Evolutionary conservation across 768 basidiomycete species (phyloP), one percentile per base, ranked within the genome.

Genomic region (Rhizopogon sp.): DNA sequence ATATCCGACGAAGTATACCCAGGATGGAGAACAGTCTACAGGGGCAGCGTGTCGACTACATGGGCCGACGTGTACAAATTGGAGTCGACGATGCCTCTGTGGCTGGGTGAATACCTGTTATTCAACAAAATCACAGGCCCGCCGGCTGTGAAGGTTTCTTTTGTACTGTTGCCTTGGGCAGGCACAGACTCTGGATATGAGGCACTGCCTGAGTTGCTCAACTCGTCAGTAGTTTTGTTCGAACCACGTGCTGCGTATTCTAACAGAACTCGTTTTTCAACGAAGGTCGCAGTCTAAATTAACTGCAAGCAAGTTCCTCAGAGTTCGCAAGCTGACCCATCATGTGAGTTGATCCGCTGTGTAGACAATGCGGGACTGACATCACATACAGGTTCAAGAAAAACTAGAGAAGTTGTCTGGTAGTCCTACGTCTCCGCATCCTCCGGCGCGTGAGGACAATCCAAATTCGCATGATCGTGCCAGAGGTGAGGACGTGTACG

Each of bases 51-150:
- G 2, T 76, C 78, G 1, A 77, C 76, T 35, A 79, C 83, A 7
- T 82, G 75, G 52, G 74, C 74, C 2, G 86, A 88, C 53, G 61
- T 74, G 52, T 68, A 73, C 40, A 58, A 67, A 13, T 74, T 98
- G 37, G 94, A 97, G 70, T 81, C 84, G 62, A 78, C 73, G 39
- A 83, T 93, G 76, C 96, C 96, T 3, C 64, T 85, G 60, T 98
- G 96, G 96, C 72, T 97, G 46, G 72, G 93, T 50, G 92, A 98
- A 67, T 96, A 88, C 62, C 71, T 98, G 39, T 76, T 98, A 39
- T 70, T 83, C 13, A 87, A 88, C 60, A 84, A 80, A 64, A 72
- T 77, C 53, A 72, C 80, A 13, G 60, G 77, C 28, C 63, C 76
- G 0, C 80, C 83, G 14, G 74, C 79, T 5, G 74, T 80, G 50